Evolutionary conservation across 2,329 filamentous ascomycete species (phyloP), one percentile per base, ranked within the genome.

Genomic region (Clarireedia sp.): DNA sequence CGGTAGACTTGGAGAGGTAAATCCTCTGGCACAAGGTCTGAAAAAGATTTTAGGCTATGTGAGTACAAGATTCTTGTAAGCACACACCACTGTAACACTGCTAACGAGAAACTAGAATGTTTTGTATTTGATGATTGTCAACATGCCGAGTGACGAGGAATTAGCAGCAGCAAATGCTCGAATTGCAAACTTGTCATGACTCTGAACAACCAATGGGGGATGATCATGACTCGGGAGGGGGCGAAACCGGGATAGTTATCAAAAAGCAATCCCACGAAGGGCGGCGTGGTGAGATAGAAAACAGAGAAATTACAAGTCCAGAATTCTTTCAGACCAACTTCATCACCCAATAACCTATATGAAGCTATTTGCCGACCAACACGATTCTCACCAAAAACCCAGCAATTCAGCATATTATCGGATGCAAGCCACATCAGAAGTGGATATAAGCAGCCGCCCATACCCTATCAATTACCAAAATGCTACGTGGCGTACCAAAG

Each of bases 401-500:
- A 33, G 3, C 8, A 33, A 33, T 41, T n/a, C 38, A 41, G 38
- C 38, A 41, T 41, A n/a, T 19, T 19, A 41, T 41, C 38, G 38
- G 17, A 41, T 41, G 38, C 38, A 41, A n/a, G 16, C 38, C 38
- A 41, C 38, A 41, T 41, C 38, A 41, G 7, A n/a, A n/a, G 9
- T 19, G 38, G 38, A 41, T 41, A 33, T 33, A 33, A 33, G 29
- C 29, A 9, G 12, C 9, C 10, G 9, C 4, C 29, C 12, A 2
- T 33, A 33, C 29, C 29, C 29, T 33, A 33, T 33, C 29, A 33
- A 33, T 12, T 33, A 3, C 12, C 29, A 33, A 33, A 12, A 33
- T 10, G 29, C 29, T 40, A 48, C 51, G 51, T 54, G 51, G 44
- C 51, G 44, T 12, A n/a, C 23, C 5, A 17, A 53, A 48, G 44